These are phyloP conservation scores for Fusarium vanettenii DNA, from an alignment of 2,329 filamentous ascomycete genomes.

Conservation along the genomic window DNA sequence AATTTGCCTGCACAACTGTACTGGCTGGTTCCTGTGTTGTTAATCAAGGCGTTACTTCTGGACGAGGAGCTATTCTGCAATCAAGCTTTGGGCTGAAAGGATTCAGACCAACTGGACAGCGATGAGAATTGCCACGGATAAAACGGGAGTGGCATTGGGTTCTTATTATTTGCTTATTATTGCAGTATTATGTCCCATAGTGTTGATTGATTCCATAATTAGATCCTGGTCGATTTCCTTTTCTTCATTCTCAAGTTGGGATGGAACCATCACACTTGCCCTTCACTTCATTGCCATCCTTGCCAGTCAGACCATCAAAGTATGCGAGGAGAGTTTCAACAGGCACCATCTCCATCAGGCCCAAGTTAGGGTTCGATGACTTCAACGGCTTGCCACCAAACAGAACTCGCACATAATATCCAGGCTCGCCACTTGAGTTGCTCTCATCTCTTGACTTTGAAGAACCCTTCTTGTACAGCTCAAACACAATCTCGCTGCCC, in stretches of 20 bases:
- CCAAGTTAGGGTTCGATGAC: slow-evolving; percentile 77
- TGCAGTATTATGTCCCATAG: neutral
- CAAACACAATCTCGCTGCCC: slow-evolving; percentile 82
- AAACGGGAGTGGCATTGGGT: neutral
- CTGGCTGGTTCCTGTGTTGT: neutral
- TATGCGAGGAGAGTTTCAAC: slow-evolving; percentile 73
- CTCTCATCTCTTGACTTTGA: neutral
- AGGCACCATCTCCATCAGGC: slow-evolving; percentile 77
- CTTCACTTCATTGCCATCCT: slow-evolving; percentile 56
- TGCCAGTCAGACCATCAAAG: slow-evolving; percentile 77
- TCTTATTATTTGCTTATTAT: neutral
- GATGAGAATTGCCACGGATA: neutral
- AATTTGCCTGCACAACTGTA: neutral
- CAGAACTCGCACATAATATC: slow-evolving; percentile 72
- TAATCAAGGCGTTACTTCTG: neutral
- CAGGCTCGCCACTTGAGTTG: slow-evolving; percentile 22
- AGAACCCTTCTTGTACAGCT: slow-evolving; percentile 66
- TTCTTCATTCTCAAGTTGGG: neutral
- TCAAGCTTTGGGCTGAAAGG: neutral
- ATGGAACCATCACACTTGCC: slow-evolving; percentile 41
- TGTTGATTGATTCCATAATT: neutral
- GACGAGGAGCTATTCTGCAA: neutral
- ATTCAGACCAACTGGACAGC: neutral
- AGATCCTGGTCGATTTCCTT: too few relatives aligned
- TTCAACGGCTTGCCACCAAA: slow-evolving; percentile 75